phyloP scores from a whole-genome alignment of 2,329 filamentous ascomycete species.

The Aspergillus bombycis region DNA sequence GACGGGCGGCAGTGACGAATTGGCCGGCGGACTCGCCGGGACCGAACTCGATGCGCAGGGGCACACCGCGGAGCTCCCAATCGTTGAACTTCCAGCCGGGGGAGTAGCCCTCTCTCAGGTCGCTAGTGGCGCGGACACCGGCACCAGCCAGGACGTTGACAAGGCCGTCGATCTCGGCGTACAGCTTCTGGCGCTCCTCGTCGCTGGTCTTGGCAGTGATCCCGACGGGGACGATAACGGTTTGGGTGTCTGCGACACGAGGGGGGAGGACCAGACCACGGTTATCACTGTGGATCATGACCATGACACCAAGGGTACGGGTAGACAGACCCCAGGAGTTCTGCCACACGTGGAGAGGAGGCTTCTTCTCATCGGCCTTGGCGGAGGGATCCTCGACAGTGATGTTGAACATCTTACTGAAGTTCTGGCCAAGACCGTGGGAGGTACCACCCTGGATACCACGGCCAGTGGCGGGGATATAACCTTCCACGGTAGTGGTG shows the following conservation, averaged over 20 bases:
- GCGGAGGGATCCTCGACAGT: conserved; percentile 86
- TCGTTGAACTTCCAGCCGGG: conserved; percentile 99
- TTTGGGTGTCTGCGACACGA: conserved; percentile 82
- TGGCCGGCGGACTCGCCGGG: conserved; percentile 89
- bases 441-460: conserved; percentile 97
- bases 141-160: conserved; percentile 69
- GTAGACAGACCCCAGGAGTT: conserved; percentile 99
- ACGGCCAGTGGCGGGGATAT: conserved; percentile 91
- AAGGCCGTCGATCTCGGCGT: conserved; percentile 74
- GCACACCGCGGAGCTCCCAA: conserved; percentile 96
- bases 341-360: conserved; percentile 89
- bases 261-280: conserved; percentile 93
- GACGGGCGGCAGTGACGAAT: conserved; percentile 81
- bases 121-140: conserved; percentile 76
- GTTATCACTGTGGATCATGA: conserved; percentile 96
- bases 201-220: conserved; percentile 84
- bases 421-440: conserved; percentile 95
- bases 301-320: conserved; percentile 96
- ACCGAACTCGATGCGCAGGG: conserved; percentile 91
- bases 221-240: conserved; percentile 87
- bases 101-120: conserved; percentile 85
- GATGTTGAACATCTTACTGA: conserved; percentile 99
- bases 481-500: conserved; percentile 95
- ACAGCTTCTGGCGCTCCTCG: conserved; percentile 76
- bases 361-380: conserved; percentile 72